Base-by-base conservation (phyloP, 2,329 filamentous ascomycete genomes). In the Parafenestella ontariensis region DNA sequence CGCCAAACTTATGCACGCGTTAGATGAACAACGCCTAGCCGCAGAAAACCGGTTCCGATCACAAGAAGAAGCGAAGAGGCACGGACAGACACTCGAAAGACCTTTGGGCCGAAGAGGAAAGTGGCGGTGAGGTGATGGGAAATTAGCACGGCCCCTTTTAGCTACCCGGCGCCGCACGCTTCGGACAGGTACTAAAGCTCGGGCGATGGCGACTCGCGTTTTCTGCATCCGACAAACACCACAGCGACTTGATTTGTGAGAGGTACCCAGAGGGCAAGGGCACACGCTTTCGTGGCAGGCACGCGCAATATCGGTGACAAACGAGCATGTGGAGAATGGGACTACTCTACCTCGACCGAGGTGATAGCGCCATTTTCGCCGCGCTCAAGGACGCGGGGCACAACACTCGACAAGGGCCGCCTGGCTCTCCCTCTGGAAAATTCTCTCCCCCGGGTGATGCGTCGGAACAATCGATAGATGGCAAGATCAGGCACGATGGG, bases 261-360 rank as follows among this genome's bases (percentile, higher is more conserved):
- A 10, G 10, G 15, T 15, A 17, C 42, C 20, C 39, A 45, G 54
- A 54, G 47, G 53, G 56, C 56, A 56, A 64, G 51, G 54, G 42
- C 54, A 40, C 54, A 51, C 52, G 52, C 44, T 39, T 49, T 52
- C 56, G 46, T 46, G 49, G 57, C 54, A 57, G 49, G 46, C 50
- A 51, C 53, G 43, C 57, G 52, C 59, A 55, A 5, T 5, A 26
- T 50, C 61, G 54, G 58, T 55, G 46, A 62, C 61, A 53, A 51
- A 31, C 59, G 23, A 29, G 21, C 56, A 64, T 64, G 62, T 64
- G 62, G 62, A 58, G 59, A 52, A 62, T 56, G 46, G 62, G 62
- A 45, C 62, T 64, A 24, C 51, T 60, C 31, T 62, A 64, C 62
- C 59, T 62, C 59, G 59, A 64, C 44, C 62, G 62, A 46, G 59